Base-by-base conservation (phyloP, 805 yeast genomes). In the Hanseniaspora taiwanica region DNA sequence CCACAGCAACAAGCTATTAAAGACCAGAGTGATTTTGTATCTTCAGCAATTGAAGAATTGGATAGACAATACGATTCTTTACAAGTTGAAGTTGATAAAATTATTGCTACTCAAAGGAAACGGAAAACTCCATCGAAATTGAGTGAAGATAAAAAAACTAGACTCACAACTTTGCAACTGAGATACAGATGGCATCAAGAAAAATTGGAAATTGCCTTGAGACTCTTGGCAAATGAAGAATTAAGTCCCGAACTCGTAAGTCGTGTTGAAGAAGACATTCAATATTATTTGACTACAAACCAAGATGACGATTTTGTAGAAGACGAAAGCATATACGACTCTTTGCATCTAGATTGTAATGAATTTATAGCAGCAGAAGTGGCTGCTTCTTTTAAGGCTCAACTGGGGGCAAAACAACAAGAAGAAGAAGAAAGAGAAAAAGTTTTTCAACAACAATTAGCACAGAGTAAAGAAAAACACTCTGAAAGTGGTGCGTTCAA, bases 241-340 rank as follows among this genome's bases (percentile, higher is more conserved):
- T 63, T 89, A 46, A 84, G 79, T 37, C 81, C 87, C 1, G 89
- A 81, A 20, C 71, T 72, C 42, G 77, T 89, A 5, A 79, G 76
- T 52, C 75, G 68, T 17, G 72, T 89, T 41, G 78, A 78, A 54
- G 97, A 89, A 42, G 96, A 89, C 56, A 80, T 89, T 54, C 82
- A 76, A 50, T 89, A 86, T 63, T 89, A 81, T 58, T 89, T 89
- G 20, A 96, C 89, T 49, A 78, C 84, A 39, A 89, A 87, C 57
- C 91, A 81, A 62, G 95, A 85, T 36, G 84, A 74, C 5, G 94
- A 85, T 51, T 89, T 86, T 57, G 78, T 87, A 25, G 96, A 85
- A 53, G 95, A 89, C 59, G 96, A 87, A 52, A 84, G 84, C n/a
- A 76, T 89, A 47, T 89, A 89, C 60, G 97, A 89, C 47, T 78